phyloP scores from a whole-genome alignment of 2,329 filamentous ascomycete species.

The Graphiopsis chlorocephala region DNA sequence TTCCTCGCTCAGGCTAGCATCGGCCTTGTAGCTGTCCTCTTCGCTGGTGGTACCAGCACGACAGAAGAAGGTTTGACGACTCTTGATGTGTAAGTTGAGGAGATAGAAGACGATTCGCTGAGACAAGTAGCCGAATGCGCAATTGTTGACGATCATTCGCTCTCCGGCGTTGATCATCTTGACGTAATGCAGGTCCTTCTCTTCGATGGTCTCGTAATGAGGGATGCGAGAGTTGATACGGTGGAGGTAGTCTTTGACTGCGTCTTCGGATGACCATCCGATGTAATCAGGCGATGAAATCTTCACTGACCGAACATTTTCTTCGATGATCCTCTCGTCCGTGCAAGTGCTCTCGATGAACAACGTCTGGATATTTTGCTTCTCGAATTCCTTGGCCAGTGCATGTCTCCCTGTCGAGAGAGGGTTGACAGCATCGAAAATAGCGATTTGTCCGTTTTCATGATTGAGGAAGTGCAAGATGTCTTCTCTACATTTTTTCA shows the following conservation, averaged over 20 bases:
- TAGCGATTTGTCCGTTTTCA: constrained; percentile 96
- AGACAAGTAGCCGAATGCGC: constrained; percentile 92
- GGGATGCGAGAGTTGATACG: constrained; percentile 92
- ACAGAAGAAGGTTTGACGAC: constrained; percentile 87
- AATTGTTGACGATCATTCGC: constrained; percentile 92
- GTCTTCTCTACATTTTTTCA: constrained; percentile 95
- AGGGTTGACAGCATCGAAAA: constrained; percentile 97
- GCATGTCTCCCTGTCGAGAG: constrained; percentile 76
- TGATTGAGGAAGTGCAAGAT: constrained; percentile 96
- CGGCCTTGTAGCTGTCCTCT: constrained; percentile 87
- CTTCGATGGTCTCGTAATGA: constrained; percentile 94
- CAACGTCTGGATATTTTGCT: constrained; percentile 91
- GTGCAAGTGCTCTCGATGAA: constrained; percentile 97
- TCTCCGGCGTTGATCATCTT: constrained; percentile 99
- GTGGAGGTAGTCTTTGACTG: constrained; percentile 84
- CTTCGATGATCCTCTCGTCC: constrained; percentile 87
- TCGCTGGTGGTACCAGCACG: constrained; percentile 82
- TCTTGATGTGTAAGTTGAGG: constrained; percentile 95
- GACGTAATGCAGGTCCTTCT: constrained; percentile 91
- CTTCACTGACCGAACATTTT: constrained; percentile 96
- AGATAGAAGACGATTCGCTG: constrained; percentile 98
- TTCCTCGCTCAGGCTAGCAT: constrained; percentile 77
- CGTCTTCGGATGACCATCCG: constrained; percentile 87
- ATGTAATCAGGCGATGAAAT: constrained; percentile 97
- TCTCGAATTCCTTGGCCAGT: constrained; percentile 93